phyloP scores from a whole-genome alignment of 2,329 filamentous ascomycete genomes.

The Dactylellina haptotyla region DNA sequence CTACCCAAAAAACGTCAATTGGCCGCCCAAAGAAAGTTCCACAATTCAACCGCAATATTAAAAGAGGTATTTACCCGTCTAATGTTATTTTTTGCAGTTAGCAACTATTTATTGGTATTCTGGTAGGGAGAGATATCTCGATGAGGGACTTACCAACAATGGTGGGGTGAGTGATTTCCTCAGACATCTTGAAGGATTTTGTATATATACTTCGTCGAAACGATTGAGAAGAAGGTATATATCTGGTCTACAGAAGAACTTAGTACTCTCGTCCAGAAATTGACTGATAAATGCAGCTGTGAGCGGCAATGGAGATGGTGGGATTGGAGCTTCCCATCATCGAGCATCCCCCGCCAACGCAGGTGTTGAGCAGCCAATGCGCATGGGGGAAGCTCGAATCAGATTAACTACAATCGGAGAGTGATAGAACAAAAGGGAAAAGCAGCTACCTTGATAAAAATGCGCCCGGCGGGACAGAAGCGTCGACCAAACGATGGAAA shows the following conservation, averaged over 20 bases:
- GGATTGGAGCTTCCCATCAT: neutral
- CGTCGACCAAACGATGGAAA: constrained; percentile 22
- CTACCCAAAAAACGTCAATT: constrained; percentile 32
- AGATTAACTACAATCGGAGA: too few species aligned
- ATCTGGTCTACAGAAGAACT: constrained; percentile 16
- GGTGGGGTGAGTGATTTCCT: constrained; percentile 52
- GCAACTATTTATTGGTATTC: neutral
- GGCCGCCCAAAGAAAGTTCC: neutral
- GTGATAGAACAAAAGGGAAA: neutral
- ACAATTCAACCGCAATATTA: neutral
- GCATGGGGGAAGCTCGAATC: too few species aligned
- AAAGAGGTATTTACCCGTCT: constrained; percentile 39
- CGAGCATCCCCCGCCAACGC: constrained; percentile 1
- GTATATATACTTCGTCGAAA: constrained; percentile 9
- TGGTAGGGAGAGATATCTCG: neutral
- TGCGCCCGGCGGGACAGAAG: constrained; percentile 4
- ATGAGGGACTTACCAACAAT: constrained; percentile 38
- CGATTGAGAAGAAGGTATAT: constrained; percentile 16
- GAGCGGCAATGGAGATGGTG: neutral
- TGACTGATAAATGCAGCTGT: neutral
- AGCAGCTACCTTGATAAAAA: constrained; percentile 27
- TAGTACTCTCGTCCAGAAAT: neutral
- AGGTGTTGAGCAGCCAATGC: neutral
- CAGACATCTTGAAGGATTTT: constrained; percentile 41
- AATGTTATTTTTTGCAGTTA: neutral